Evolutionary conservation across 495 filamentous ascomycete genomes (phyloP), one percentile per base, ranked within the genome.

Genomic region (Podospora didyma): DNA sequence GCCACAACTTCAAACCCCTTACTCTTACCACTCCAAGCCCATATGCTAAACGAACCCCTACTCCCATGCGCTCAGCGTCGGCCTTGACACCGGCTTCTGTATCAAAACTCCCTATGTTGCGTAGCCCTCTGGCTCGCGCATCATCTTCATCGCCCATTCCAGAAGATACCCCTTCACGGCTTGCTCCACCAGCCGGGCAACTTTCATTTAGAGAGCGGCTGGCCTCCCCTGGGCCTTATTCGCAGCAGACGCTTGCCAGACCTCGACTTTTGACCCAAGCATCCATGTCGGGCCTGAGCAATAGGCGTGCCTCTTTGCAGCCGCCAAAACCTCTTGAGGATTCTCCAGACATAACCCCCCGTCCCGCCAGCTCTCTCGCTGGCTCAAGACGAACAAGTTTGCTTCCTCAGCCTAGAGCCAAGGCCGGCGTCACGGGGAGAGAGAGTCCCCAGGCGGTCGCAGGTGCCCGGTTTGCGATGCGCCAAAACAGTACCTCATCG

Each of bases 1-100:
- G 87, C 21, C 85, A 89, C 67, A 84, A 83, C 63, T 88, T 84
- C 69, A 88, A 85, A 66, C 81, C 88, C 3, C 70, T 86, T 3
- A 76, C 77, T 26, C 69, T 83, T 24, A 84, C 84, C 12, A 87
- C 83, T 1, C 82, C 86, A 9, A 82, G 80, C 56, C 79, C 85
- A 12, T 81, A 86, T 63, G 76, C 82, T 45, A 88, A 85, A 49
- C 67, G 46, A 46, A 58, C 67, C 0, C 65, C 70, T 19, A 62
- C 59, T 31, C 62, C 68, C 7, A 9, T 60, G 7, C 70, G 67
- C 21, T 78, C 76, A 16, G 49, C 51, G 28, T 79, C 75, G 2
- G 65, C 73, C 5, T 26, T 74, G 7, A 73, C 69, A 2, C 67
- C 73, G 2, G 62, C 62, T 12, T 76, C 77, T 14, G 52, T 50